Base-by-base conservation (phyloP, 2,329 filamentous ascomycete species). In the Eutypella sp. region DNA sequence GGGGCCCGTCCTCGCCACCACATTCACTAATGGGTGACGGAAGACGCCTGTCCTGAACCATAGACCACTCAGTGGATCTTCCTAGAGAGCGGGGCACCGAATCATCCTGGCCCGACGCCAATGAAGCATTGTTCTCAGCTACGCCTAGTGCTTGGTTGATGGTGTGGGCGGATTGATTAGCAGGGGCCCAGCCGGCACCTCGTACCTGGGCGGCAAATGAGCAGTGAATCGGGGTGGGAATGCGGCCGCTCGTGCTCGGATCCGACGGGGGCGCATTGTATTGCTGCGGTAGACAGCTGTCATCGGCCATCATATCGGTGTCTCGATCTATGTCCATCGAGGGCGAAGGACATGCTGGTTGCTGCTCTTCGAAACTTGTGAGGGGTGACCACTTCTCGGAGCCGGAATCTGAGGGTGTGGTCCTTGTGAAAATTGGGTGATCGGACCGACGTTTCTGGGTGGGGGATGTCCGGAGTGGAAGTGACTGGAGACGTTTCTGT, bases 1-100 rank as follows among this genome's bases (percentile, higher is more conserved):
- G 47, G 42, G 48, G 58, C 7, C 55, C 56, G 42, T 78, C 75
- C 47, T 79, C 76, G 16, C 67, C 68, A 27, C 70, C 69, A 47
- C 61, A 68, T 52, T 81, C 78, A 44, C 76, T 81, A 42, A 81
- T 81, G n/a, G 78, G 78, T 4, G 78, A 81, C 2, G 78, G 78
- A 1, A 81, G 65, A 15, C 75, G 72, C 22, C 76, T 69, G 49
- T 73, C 77, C 50, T 79, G 74, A 13, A 74, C 64, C 48, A 72
- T 65, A 39, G 70, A 71, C 78, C 78, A 82, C 45, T 77, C 73
- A 7, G 62, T 63, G 9, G 63, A 56, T 45, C 63, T 64, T 22
- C 68, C 67, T 51, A 78, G 66, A 1, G 69, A 75, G 22, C 74
- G 70, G n/a, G 76, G 76, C 4, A 78, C 63, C 19, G 66, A 69